phyloP scores from a whole-genome alignment of 1,284 basidiomycete genomes.

The Mycena citricolor region DNA sequence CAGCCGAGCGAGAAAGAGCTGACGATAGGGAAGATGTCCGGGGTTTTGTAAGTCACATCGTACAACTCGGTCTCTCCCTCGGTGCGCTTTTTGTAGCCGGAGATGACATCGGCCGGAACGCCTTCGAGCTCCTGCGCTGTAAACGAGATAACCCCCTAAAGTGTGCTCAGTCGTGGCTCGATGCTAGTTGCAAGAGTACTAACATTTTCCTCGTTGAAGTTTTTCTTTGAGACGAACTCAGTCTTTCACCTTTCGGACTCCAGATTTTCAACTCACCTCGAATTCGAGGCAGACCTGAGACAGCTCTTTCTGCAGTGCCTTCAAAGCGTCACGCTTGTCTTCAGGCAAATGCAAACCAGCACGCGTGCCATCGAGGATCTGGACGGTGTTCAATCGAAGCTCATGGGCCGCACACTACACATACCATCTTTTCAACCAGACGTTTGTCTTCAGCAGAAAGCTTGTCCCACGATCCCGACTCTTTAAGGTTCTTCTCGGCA shows the following conservation, averaged over 20 bases:
- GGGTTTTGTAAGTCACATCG: conserved; percentile 70
- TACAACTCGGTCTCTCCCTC: conserved; percentile 58
- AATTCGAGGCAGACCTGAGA: conserved; percentile 73
- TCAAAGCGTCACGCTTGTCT: conserved; percentile 57
- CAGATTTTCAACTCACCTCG: conserved; percentile 44
- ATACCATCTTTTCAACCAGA: conserved; percentile 72
- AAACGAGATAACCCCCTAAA: conserved; percentile 61
- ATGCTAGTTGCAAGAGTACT: conserved; percentile 12
- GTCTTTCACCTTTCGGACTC: background rate
- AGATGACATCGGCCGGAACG: conserved; percentile 73
- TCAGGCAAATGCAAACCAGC: conserved; percentile 73
- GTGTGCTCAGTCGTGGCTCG: conserved; percentile 1
- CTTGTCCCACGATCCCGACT: conserved; percentile 53
- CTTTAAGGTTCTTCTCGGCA: conserved; percentile 66
- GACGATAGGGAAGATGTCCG: conserved; percentile 78
- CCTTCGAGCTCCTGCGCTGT: conserved; percentile 75
- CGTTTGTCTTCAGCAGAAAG: conserved; percentile 68
- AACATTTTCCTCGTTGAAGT: conserved; percentile 84
- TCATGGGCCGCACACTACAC: conserved; percentile 8
- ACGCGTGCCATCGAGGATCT: conserved; percentile 72
- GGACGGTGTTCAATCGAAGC: background rate
- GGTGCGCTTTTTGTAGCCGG: conserved; percentile 66
- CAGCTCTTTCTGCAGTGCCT: conserved; percentile 64
- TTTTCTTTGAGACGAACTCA: conserved; percentile 55
- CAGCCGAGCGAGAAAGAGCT: no score